phyloP scores from a whole-genome alignment of 805 yeast species.

The Kuraishia molischiana region DNA sequence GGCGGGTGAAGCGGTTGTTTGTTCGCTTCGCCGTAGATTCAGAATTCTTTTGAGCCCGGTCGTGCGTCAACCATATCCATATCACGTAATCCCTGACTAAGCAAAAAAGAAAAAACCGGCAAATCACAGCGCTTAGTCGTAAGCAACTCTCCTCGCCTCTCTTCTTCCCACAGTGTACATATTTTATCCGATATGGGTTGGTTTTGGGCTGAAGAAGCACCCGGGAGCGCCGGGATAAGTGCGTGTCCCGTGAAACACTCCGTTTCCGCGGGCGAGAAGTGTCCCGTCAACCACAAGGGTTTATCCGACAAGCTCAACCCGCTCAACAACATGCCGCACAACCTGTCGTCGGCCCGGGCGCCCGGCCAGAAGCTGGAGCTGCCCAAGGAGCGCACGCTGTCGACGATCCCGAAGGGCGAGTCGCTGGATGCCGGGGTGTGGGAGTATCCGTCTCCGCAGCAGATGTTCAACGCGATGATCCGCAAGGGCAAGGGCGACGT shows the following conservation, averaged over 20 bases:
- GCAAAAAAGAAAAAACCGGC: too few species aligned
- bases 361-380: constrained; percentile 75
- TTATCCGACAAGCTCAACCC: constrained; percentile 49
- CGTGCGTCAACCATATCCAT: too few species aligned
- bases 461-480: constrained; percentile 96
- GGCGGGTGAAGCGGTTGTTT: background rate
- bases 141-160: too few species aligned
- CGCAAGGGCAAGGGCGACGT: constrained; percentile 88
- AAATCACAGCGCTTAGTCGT: too few species aligned
- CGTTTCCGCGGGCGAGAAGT: constrained; percentile 8
- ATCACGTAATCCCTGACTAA: too few species aligned
- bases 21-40: too few species aligned
- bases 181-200: too few species aligned
- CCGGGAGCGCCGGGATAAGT: constrained; percentile 1
- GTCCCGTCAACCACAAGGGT: constrained; percentile 17
- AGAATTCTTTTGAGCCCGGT: too few species aligned
- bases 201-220: constrained; percentile 57
- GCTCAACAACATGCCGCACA: constrained; percentile 79
- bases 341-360: constrained; percentile 51
- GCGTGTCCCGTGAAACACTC: constrained; percentile 1
- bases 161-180: too few species aligned
- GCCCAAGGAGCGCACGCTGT: constrained; percentile 76
- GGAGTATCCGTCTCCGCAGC: constrained; percentile 99
- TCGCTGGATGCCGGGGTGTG: constrained; percentile 61
- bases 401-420: constrained; percentile 82